Evolutionary conservation across 257 asterid genomes (phyloP), one percentile per base, ranked within the genome.

Genomic region (Nicotiana tomentosiformis): DNA sequence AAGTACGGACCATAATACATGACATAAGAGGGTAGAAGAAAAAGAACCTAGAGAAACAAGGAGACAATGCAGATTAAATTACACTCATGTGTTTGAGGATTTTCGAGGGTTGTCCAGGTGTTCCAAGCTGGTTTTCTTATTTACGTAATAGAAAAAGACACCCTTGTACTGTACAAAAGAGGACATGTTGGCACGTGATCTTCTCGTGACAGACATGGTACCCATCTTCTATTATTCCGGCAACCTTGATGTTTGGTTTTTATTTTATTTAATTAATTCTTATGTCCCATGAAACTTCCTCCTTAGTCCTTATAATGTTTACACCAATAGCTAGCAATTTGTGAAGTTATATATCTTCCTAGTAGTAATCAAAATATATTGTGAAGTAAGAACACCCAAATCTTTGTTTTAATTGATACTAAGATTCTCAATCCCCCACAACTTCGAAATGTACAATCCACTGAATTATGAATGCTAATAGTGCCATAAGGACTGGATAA

Each of bases 121-220:
- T 66, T 66, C 74, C 74, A 66, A 65, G 49, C 77, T 67, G 80
- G 68, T 43, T n/a, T 5, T n/a, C 6, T 20, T 72, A 72, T 35
- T 10, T 69, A 69, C 23, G 46, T 39, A 39, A 30, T 26, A 76
- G 16, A 76, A 51, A 49, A 49, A 76, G 64, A 76, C 64, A 51
- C 53, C 16, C 26, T 76, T 76, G 80, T 76, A 76, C 46, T 76
- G 80, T 51, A 15, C 9, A 76, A 76, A 51, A 1, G 80, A 76
- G 64, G 80, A 76, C 80, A 76, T 76, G 80, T 76, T 26, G 39
- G 80, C 80, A 76, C 80, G 80, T 76, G 80, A 51, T 76, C 9
- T 76, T 76, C 80, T 76, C 64, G 80, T 76, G 64, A 76, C 26
- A 76, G 80, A 26, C 29, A 76, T 76, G 64, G 80, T 76, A 16